A percentile compares a stretch with the other conserved stretches of the same genome.
Conservation (phyloP, 2,329 filamentous ascomycete genomes). For the Colletotrichum liriopes region DNA sequence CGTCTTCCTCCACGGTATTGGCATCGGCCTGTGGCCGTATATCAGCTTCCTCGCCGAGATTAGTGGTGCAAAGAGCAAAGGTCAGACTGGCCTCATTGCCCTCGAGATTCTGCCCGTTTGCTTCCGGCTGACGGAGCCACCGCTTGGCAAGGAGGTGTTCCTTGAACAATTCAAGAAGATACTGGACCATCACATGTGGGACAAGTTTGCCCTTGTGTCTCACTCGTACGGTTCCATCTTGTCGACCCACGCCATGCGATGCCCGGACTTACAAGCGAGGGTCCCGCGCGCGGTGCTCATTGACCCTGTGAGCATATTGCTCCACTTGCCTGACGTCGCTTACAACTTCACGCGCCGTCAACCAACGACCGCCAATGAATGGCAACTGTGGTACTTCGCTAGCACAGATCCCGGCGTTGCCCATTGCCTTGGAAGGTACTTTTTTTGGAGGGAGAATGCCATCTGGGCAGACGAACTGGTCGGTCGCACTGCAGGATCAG, state of each 20-base stretch:
- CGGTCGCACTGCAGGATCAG: constrained; percentile 15
- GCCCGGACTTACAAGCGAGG: constrained; percentile 62
- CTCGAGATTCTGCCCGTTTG: constrained; percentile 78
- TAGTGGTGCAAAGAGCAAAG: constrained; percentile 49
- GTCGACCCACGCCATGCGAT: constrained; percentile 73
- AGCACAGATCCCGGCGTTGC: constrained; percentile 78
- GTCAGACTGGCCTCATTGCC: constrained; percentile 74
- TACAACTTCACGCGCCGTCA: constrained; percentile 77
- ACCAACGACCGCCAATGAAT: constrained; percentile 75
- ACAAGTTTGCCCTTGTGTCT: constrained; percentile 72
- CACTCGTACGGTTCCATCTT: constrained; percentile 76
- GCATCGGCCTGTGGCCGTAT: constrained; percentile 77
- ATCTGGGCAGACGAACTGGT: constrained; percentile 78
- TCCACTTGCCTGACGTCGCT: constrained; percentile 79
- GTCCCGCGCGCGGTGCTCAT: constrained; percentile 65
- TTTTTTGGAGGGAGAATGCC: constrained; percentile 81
- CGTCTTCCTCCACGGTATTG: constrained; percentile 80
- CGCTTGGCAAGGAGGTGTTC: constrained; percentile 68
- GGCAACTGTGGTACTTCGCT: constrained; percentile 80
- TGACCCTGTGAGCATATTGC: constrained; percentile 76
- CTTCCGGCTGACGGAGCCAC: constrained; percentile 71
- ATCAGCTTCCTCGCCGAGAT: constrained; percentile 70
- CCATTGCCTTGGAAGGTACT: constrained; percentile 74
- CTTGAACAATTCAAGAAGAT: constrained; percentile 70
- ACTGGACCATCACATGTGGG: constrained; percentile 70